Base-by-base conservation (phyloP, 2,329 filamentous ascomycete species). In the Diaporthe aspalathi region DNA sequence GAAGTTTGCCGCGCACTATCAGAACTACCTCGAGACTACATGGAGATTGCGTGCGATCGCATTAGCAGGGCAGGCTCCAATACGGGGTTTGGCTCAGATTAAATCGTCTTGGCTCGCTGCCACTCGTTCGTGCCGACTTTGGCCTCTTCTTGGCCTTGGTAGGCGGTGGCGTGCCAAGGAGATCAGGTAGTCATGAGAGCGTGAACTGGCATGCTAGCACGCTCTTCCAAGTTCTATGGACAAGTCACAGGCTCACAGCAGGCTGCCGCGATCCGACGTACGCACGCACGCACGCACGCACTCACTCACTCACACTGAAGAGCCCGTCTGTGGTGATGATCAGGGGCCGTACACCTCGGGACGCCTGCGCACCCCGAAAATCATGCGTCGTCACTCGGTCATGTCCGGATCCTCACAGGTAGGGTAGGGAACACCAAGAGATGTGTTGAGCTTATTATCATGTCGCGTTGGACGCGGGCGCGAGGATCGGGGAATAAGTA, bases 31-130 rank as follows among this genome's bases (percentile, higher is more conserved):
- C n/a, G n/a, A 14, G 5, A 20, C 32, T 62, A 29, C 22, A 27
- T 63, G 20, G 57, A 35, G 43, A 63, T 20, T 14, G n/a, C 12
- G 29, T 7, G 14, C 29, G 27, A 24, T 2, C 4, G 43, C 43
- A 65, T 63, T 49, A 11, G 57, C 40, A n/a, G 16, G 40, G 40
- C 43, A 32, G 43, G 43, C 27, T 38, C 6, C 22, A 49, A 49
- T 24, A 65, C 60, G 43, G 60, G 57, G 20, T 50, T 50, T 38
- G 8, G 60, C 60, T 49, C 60, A 65, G 45, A 65, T 65, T 35
- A 65, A 50, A 50, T 50, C 29, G 45, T 32, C 60, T 38, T 65
- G 60, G 60, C 60, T 47, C 40, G 40, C 38, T 29, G 11, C 56
- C 24, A 45, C 56, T 62, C 40, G 57, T 63, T 49, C 27, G 57